Percentiles rank a stretch among this genome's conserved stretches.
These are phyloP conservation scores for Shiraia bambusicola DNA, from an alignment of 2,329 filamentous ascomycete genomes.

Conservation along the genomic window DNA sequence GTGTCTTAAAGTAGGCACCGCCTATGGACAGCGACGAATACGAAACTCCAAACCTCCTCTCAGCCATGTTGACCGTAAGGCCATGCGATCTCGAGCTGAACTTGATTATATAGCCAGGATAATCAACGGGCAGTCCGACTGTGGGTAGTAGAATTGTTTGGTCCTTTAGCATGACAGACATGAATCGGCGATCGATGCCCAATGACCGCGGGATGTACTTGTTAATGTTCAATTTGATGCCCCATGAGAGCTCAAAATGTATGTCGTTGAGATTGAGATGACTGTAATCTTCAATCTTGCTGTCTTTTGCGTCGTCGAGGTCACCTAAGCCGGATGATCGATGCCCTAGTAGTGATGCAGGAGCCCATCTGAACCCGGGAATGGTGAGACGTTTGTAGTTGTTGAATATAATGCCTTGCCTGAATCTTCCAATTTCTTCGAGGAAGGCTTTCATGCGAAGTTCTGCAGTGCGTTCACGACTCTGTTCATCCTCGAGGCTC, in stretches of 20 bases:
- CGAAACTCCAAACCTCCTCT: constrained; percentile 12
- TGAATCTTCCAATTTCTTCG: constrained; percentile 13
- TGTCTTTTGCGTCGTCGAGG: constrained; percentile 11
- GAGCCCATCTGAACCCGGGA: constrained; percentile 15
- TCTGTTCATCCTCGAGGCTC: constrained; percentile 8
- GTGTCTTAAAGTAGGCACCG: constrained; percentile 5
- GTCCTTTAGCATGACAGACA: constrained; percentile 11
- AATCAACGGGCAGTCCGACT: constrained; percentile 15
- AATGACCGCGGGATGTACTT: constrained; percentile 14
- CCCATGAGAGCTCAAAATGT: constrained; percentile 9
- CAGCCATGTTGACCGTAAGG: constrained; percentile 15
- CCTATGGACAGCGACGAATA: constrained; percentile 7
- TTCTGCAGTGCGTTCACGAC: constrained; percentile 11
- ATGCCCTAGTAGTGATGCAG: constrained; percentile 11
- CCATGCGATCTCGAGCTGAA: constrained; percentile 11
- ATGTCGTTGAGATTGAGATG: constrained; percentile 12
- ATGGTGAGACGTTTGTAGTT: constrained; percentile 14
- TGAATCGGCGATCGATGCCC: constrained; percentile 11
- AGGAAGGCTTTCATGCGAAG: constrained; percentile 17
- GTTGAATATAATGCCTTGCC: constrained; percentile 16
- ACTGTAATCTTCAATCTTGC: constrained; percentile 14
- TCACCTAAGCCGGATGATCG: constrained; percentile 12
- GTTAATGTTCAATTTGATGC: constrained; percentile 15
- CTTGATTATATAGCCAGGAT: constrained; percentile 14
- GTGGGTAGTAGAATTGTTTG: constrained; percentile 17